Evolutionary conservation across 1,139 yeast genomes (phyloP), one percentile per base, ranked within the genome.

Genomic region (Candida frijolesensis): DNA sequence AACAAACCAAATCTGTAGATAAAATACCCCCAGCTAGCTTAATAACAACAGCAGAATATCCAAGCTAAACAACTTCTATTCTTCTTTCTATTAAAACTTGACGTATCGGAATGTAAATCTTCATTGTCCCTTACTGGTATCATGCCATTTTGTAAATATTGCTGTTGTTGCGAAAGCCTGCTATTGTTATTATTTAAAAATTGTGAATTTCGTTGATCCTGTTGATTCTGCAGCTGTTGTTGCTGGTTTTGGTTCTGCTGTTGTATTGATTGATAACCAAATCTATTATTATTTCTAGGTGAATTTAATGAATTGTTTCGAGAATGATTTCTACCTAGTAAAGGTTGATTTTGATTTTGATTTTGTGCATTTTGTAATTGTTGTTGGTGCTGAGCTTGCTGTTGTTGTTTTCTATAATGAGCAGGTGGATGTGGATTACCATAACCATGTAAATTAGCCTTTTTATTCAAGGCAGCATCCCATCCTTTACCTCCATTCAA

Each of bases 401-500:
- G 53, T 40, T 58, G 60, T 35, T 54, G 56, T 40, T 56, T 51
- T 39, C 57, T 55, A 18, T 12, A 33, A 27, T 27, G 35, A 29
- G 45, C 42, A 33, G 87, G 84, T 19, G 88, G 88, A 55, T 80
- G 83, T 35, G 89, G 89, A 58, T 84, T 84, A 4, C 89, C 89
- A 64, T 87, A 87, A 11, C 95, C 95, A 67, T 87, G 94, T 54
- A 87, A 69, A 60, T 87, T 87, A 51, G 94, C 90, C 66, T 87
- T 87, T 64, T 86, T 87, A 65, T 87, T 87, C 56, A 87, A 81
- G 5, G 87, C 74, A 27, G 87, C 82, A 68, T 87, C 95, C 94
- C 94, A 87, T 40, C 95, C 95, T 63, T 82, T 80, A 48, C 95
- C 95, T 44, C 85, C 85, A 61, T 87, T 87, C 58, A 87, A 71